These are phyloP conservation scores for Taxillus chinensis DNA, from an alignment of 164 flowering plant genomes.

Conservation along the genomic window DNA sequence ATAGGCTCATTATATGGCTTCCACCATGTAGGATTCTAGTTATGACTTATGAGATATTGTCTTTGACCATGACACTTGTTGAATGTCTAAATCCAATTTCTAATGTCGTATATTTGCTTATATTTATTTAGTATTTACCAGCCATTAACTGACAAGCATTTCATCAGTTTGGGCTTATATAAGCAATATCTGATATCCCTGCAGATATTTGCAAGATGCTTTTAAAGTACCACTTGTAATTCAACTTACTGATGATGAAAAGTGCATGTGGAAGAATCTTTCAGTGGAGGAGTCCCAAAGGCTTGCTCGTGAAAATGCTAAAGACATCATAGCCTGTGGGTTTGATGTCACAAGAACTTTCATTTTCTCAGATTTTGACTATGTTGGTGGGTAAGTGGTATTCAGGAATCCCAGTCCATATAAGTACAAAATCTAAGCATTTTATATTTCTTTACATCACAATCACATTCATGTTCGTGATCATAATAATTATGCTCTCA, in stretches of 20 bases:
- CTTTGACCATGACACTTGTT: no score
- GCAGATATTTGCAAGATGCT: conserved; percentile 91
- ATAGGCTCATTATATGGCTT: no score
- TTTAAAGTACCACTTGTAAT: conserved; percentile 95
- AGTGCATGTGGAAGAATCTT: conserved; percentile 89
- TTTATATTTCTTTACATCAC: background rate
- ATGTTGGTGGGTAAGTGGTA: conserved; percentile 78
- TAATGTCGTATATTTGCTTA: no score
- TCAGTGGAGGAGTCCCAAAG: conserved; percentile 83
- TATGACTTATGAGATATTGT: no score
- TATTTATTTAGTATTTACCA: no score
- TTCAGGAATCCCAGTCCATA: background rate
- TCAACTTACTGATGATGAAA: conserved; percentile 96
- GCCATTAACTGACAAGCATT: no score
- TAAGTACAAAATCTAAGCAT: background rate
- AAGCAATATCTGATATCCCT: background rate
- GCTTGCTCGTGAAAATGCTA: conserved; percentile 94
- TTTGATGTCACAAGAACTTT: conserved; percentile 81
- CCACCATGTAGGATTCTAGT: no score
- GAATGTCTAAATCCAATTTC: no score
- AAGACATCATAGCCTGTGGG: conserved; percentile 98
- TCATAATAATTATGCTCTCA: no score
- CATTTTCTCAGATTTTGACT: conserved; percentile 88
- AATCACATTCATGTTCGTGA: no score
- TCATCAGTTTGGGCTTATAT: no score